These are phyloP conservation scores for Arachis monticola DNA, from an alignment of 331 rosid species.

Conservation along the genomic window DNA sequence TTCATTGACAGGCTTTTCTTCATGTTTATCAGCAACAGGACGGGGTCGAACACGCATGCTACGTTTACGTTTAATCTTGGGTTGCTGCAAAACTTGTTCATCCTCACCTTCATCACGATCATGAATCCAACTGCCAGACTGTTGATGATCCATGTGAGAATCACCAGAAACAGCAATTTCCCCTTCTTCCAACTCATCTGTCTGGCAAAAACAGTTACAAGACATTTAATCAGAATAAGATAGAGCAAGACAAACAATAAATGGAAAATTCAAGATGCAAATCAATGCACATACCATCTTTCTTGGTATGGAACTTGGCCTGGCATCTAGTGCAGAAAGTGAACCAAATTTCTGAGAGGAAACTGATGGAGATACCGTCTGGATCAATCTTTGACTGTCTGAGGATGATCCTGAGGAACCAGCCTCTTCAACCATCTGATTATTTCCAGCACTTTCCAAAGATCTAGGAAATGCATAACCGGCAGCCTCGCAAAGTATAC, in stretches of 20 bases:
- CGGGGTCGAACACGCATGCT: conserved; percentile 94
- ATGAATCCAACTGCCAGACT: conserved; percentile 95
- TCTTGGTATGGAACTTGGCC: conserved; percentile 79
- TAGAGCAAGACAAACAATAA: conserved; percentile 31
- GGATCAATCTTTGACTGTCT: conserved; percentile 70
- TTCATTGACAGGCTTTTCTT: conserved; percentile 79
- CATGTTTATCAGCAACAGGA: conserved; percentile 78
- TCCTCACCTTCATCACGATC: conserved; percentile 98
- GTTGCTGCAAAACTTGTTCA: conserved; percentile 95
- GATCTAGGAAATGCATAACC: conserved; percentile 71
- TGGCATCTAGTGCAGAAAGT: conserved; percentile 88
- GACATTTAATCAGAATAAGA: conserved; percentile 42
- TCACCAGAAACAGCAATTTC: conserved; percentile 94
- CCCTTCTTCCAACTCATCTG: conserved; percentile 97
- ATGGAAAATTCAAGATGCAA: conserved; percentile 26
- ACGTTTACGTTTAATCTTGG: conserved; percentile 91
- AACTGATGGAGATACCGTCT: conserved; percentile 65
- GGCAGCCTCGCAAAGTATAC: conserved; percentile 57
- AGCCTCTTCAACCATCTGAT: conserved; percentile 72
- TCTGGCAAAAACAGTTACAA: conserved; percentile 54
- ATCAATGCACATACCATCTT: conserved; percentile 65
- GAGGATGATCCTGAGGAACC: conserved; percentile 93
- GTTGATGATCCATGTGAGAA: conserved; percentile 96
- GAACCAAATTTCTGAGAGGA: conserved; percentile 98
- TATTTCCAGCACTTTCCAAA: conserved; percentile 62